Base-by-base conservation (phyloP, 2,329 filamentous ascomycete species). In the Colletotrichum sojae region DNA sequence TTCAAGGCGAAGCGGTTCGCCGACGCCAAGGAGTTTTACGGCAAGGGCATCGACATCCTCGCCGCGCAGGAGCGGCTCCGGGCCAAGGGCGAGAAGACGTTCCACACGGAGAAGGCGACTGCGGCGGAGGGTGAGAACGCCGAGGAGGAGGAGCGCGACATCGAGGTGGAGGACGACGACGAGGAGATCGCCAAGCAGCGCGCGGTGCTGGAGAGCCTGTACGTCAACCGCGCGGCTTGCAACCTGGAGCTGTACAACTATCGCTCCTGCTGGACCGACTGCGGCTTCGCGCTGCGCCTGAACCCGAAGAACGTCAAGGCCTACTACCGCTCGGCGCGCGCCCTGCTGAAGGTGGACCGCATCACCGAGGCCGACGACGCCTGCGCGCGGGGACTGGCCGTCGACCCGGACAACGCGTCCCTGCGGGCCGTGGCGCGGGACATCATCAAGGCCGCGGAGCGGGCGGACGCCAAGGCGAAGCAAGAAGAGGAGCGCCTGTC, bases 21-120 rank as follows among this genome's bases (percentile, higher is more conserved):
- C 27, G 94, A 98, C 79, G 96, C 95, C 4, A 91, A 92, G 77
- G 94, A 97, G 79, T 98, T 95, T 79, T 99, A 99, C 79, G 89
- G 88, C 36, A 96, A 97, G 82, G 95, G 91, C n/a, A 86, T 98
- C 60, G 83, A 89, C 12, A 88, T 97, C 6, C 81, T 98, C 18
- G 85, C 86, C 12, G 83, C 83, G 6, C 91, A 92, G 79, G 88
- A 93, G 76, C 79, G 82, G 64, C 87, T 87, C 72, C 83, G 88
- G 27, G 81, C 82, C 63, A 78, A 63, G 69, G 84, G 80, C 9
- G 75, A 75, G 64, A 66, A 51, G 61, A 72, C 71, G 45, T 64
- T 45, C 46, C 69, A 69, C 49, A 71, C 59, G 36, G 68, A 71
- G 39, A 65, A 43, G 59, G 63, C 56, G 3, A 53, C 81, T 49